Base-by-base conservation (phyloP, 1,139 yeast species). In the Groenewaldozyma auringiensis region DNA sequence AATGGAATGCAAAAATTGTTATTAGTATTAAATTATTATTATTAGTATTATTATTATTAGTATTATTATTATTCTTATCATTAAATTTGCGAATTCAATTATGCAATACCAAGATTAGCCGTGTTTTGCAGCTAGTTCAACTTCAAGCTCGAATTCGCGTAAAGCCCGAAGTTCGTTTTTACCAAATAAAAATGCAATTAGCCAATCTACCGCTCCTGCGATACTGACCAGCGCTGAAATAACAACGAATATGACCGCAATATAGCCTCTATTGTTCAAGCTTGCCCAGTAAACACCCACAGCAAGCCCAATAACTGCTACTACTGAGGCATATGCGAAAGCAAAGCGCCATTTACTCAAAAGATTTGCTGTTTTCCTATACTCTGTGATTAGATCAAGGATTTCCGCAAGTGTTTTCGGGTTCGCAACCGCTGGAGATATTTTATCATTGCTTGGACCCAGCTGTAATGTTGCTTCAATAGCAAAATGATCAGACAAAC, bases 401-500 rank as follows among this genome's bases (percentile, higher is more conserved):
- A 87, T 69, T 41, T 83, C 88, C 37, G 71, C 66, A 56, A 81
- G 80, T 14, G 27, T 32, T 22, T 32, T 34, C 8, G 20, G 38
- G 29, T 40, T 40, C 21, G 38, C 47, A 1, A 42, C 44, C 8
- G 34, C 36, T 11, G 35, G 25, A n/a, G 43, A 13, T 4, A 8
- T 40, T 14, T 39, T 37, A 16, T 39, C 46, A 3, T 39, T 21
- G 16, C 39, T 39, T 4, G 42, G 42, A 3, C 44, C 41, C 18
- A 43, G 36, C 42, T 42, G 45, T 33, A 42, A 50, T 16, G 78
- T 76, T 16, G 86, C 81, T 29, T 78, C 69, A 57, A 88, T 84
- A 0, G 92, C 99, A 71, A 94, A 92, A 68, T 92, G 98, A 61
- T 92, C 99, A 0, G 96, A 87, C 54, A 77, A 82, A 3, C 95